These are phyloP conservation scores for Chlamydomonas eustigma DNA, from an alignment of 139 green algal genomes.

Conservation along the genomic window DNA sequence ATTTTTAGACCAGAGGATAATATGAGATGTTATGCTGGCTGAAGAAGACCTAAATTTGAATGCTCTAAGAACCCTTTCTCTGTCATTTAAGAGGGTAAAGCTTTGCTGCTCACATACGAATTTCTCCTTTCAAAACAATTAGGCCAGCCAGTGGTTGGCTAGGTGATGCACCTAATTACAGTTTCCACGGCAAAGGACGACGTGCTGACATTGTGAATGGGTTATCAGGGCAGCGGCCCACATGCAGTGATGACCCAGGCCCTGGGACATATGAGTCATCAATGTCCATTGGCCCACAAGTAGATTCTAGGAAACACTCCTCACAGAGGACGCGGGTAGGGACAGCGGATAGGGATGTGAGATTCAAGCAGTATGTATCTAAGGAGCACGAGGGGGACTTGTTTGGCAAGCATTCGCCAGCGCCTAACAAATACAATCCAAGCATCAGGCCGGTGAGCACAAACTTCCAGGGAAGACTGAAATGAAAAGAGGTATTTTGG, in stretches of 20 bases:
- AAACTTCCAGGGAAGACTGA: no score
- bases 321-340: slow-evolving; percentile 21
- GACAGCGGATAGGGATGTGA: slow-evolving; percentile 19
- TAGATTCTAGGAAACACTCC: slow-evolving; percentile 28
- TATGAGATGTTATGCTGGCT: no score
- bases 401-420: slow-evolving; percentile 37
- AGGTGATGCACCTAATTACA: slow-evolving; percentile 32
- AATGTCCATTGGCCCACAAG: slow-evolving; percentile 10
- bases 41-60: no score
- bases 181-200: slow-evolving; percentile 33
- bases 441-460: neutral
- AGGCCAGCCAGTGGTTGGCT: slow-evolving; percentile 29
- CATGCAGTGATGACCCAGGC: slow-evolving; percentile 28
- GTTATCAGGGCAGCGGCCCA: slow-evolving; percentile 21
- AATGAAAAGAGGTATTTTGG: no score
- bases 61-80: no score
- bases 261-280: slow-evolving; percentile 39
- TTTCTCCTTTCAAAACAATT: no score
- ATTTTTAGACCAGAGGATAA: no score
- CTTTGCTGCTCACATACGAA: no score
- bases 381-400: slow-evolving; percentile 27
- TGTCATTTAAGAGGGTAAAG: no score
- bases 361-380: slow-evolving; percentile 22
- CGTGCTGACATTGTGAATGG: slow-evolving; percentile 33
- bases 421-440: slow-evolving; percentile 33